phyloP scores from a whole-genome alignment of 345 rosid genomes.

The Triadica sebifera region DNA sequence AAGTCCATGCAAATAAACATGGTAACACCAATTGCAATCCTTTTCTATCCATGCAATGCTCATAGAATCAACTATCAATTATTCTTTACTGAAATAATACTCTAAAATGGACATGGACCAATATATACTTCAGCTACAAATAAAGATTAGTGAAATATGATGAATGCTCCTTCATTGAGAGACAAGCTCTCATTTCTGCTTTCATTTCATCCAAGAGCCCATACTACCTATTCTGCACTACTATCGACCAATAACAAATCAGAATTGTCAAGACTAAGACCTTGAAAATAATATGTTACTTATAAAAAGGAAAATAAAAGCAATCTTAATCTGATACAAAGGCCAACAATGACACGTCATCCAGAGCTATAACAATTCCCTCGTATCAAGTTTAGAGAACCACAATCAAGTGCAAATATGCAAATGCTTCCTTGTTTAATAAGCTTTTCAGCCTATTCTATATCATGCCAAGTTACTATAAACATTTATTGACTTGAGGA shows the following conservation, averaged over 20 bases:
- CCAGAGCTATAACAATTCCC: neutral
- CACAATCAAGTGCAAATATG: conserved; percentile 10
- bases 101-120: neutral
- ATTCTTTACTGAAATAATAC: neutral
- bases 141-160: neutral
- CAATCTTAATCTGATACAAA: neutral
- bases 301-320: neutral
- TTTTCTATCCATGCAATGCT: conserved; percentile 4
- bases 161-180: neutral
- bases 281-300: neutral
- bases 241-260: neutral
- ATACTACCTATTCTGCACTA: neutral
- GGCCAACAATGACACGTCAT: neutral
- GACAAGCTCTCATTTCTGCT: neutral
- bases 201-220: neutral
- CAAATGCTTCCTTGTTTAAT: neutral
- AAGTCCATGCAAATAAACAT: conserved; percentile 15
- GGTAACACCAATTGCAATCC: conserved; percentile 1
- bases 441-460: neutral
- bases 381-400: neutral
- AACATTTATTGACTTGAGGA: neutral
- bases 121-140: neutral
- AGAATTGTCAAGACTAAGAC: neutral
- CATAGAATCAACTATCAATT: neutral
- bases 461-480: neutral